Evolutionary conservation across 1,284 basidiomycete species (phyloP).

Genomic region (Lignosus rhinocerotis): DNA sequence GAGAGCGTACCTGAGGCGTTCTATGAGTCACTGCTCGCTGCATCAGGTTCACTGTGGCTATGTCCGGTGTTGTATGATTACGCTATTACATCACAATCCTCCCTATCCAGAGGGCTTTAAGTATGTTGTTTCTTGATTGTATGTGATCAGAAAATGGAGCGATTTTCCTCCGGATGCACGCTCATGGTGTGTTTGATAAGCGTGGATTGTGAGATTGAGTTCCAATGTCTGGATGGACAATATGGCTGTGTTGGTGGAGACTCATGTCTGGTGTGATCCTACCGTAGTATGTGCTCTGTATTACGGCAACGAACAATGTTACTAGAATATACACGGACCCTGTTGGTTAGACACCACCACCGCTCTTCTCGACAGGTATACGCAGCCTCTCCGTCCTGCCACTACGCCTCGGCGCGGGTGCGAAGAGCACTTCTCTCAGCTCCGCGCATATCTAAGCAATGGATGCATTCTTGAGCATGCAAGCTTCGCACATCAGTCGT

Average conservation of each 20-base stretch:
- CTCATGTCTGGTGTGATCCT: too few relatives aligned
- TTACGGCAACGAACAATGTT: too few relatives aligned
- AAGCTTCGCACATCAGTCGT: too few relatives aligned
- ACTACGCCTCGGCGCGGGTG: slow-evolving; percentile 41
- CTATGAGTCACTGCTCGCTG: slow-evolving; percentile 1
- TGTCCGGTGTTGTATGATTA: slow-evolving; percentile 23
- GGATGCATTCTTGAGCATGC: neutral
- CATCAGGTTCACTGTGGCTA: slow-evolving; percentile 9
- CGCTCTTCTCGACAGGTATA: slow-evolving; percentile 86
- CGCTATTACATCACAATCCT: slow-evolving; percentile 6
- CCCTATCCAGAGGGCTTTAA: slow-evolving; percentile 19
- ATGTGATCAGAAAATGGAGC: slow-evolving; percentile 16
- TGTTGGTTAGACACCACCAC: slow-evolving; percentile 70
- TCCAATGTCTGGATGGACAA: too few relatives aligned
- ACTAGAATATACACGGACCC: neutral
- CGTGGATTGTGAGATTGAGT: too few relatives aligned
- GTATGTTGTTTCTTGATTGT: slow-evolving; percentile 16
- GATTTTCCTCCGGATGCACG: neutral
- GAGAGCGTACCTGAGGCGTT: slow-evolving; percentile 66
- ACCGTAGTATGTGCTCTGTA: too few relatives aligned
- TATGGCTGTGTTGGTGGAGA: too few relatives aligned
- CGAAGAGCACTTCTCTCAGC: slow-evolving; percentile 76
- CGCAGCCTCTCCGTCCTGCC: slow-evolving; percentile 48
- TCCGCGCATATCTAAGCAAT: slow-evolving; percentile 70
- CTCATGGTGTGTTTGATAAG: neutral